Base-by-base conservation (phyloP, 2,329 filamentous ascomycete genomes). In the Aureobasidium sp. region DNA sequence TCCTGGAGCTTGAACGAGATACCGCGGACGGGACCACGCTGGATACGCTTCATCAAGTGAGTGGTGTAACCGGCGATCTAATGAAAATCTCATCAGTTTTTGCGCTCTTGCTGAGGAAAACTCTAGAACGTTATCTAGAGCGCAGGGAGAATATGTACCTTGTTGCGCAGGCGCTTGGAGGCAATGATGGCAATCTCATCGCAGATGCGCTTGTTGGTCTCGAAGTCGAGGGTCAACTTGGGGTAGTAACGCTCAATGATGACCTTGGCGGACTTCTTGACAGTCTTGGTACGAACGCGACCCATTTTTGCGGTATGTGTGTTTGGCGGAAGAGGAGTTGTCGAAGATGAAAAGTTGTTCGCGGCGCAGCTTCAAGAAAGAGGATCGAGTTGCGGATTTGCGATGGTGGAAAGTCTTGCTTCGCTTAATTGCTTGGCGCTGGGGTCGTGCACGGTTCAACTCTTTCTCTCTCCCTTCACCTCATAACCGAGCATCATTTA, bases 1-100 rank as follows among this genome's bases (percentile, higher is more conserved):
- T 99, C 94, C 84, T 99, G 94, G 66, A 99, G 90, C 87, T 99
- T 99, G 92, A 99, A 99, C 81, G 95, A 99, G 83, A 99, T 99
- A 85, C 94, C 94, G 75, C 94, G 95, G 81, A 99, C 94, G 70
- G 94, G 94, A 70, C 94, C 94, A 79, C 94, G 92, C 86, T 97
- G 94, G 74, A 99, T 99, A 82, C 94, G 94, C 88, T 97, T 97
- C 95, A 99, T 99, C 81, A 75, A 71, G 68, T 96, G 92, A 71
- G 94, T 97, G 74, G 93, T 96, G 87, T 96, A 97, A 75, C 94
- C 94, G 76, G 94, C 92, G 83, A 96, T 95, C 90, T 93, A 62
- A 2, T 1, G 10, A 13, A 27, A 13, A 15, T 20, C 20, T 20
- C 44, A 29, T 47, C 44, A 53, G 61, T 34, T n/a, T 5, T 34